Evolutionary conservation across 208 protist species (phyloP).

Genomic region (Herpetomonas samuelpessoai): DNA sequence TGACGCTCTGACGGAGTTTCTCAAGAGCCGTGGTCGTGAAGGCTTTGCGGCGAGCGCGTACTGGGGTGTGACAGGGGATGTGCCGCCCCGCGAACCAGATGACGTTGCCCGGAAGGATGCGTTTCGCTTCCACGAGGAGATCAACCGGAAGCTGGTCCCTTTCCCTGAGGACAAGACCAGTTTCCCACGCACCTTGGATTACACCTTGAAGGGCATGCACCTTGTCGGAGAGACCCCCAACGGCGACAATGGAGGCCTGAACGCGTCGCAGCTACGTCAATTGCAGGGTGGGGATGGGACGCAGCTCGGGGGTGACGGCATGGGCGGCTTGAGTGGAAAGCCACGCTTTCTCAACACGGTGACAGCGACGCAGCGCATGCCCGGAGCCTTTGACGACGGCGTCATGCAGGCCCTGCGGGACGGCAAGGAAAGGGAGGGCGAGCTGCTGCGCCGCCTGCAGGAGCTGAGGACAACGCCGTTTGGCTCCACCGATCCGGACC

Average conservation of each 20-base stretch:
- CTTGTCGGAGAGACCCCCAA: slow-evolving; percentile 37
- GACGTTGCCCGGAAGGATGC: slow-evolving; percentile 52
- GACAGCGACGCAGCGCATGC: slow-evolving; percentile 61
- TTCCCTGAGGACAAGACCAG: slow-evolving; percentile 78
- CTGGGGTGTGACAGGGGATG: slow-evolving; percentile 74
- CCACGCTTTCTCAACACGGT: slow-evolving; percentile 64
- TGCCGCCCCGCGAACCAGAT: slow-evolving; percentile 72
- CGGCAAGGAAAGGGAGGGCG: slow-evolving; percentile 43
- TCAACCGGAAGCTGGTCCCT: slow-evolving; percentile 82
- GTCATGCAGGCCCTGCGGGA: slow-evolving; percentile 55
- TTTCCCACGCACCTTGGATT: slow-evolving; percentile 67
- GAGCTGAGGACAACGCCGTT: slow-evolving; percentile 55
- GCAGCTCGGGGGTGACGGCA: slow-evolving; percentile 7
- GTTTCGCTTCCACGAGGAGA: slow-evolving; percentile 75
- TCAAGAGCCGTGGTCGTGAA: slow-evolving; percentile 38
- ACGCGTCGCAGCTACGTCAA: slow-evolving; percentile 55
- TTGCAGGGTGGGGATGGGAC: slow-evolving; percentile 18
- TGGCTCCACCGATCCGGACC: slow-evolving; percentile 33
- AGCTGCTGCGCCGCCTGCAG: slow-evolving; percentile 25
- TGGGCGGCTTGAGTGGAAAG: slow-evolving; percentile 19
- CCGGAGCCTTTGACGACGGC: slow-evolving; percentile 56
- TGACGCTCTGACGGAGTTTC: slow-evolving; percentile 51
- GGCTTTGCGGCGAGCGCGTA: slow-evolving; percentile 83
- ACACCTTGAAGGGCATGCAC: slow-evolving; percentile 67
- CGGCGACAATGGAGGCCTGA: slow-evolving; percentile 40